Base-by-base conservation (phyloP, 176 grass and related monocot genomes). In the Hyparrhenia diplandra region DNA sequence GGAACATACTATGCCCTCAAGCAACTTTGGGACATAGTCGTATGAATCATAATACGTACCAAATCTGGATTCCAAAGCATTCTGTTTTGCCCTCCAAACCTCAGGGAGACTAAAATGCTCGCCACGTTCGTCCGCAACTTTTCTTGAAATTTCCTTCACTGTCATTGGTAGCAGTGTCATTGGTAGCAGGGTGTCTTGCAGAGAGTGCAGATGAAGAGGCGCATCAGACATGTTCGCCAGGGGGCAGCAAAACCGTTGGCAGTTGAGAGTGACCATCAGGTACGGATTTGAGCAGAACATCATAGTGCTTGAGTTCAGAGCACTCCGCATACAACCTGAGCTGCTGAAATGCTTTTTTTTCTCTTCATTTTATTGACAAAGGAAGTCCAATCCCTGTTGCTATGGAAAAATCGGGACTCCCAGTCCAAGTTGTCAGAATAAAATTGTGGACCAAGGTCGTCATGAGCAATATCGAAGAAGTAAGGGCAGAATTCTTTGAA, bases 21-120 rank as follows among this genome's bases (percentile, higher is more conserved):
- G 57, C n/a, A 85, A 40, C 31, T 23, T 73, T 0, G 75, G 67
- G 10, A 13, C 67, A 54, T 72, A 85, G 67, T 73, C 14, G 42
- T 79, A 36, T 40, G 67, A 64, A 72, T 85, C 83, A 64, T 85
- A 73, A 54, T 64, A 85, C 17, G 57, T 73, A 4, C 42, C 75
- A 37, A n/a, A 79, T 16, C 46, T 8, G n/a, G n/a, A 20, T 31
- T 85, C 83, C 7, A 79, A 9, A 13, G 41, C 30, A 5, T 52
- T 17, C 31, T 79, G 42, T 30, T 47, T 85, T 52, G 20, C 67
- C 31, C 57, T 79, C 75, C 83, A 85, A 2, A 29, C 74, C 20
- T 10, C 74, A 61, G 9, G 36, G 8, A 5, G 73, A 40, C 37
- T 40, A 8, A 40, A 40, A 7, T 40, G 52, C 37, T 47, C 12